phyloP scores from a whole-genome alignment of 768 basidiomycete species.

The Lyophyllum semitale region DNA sequence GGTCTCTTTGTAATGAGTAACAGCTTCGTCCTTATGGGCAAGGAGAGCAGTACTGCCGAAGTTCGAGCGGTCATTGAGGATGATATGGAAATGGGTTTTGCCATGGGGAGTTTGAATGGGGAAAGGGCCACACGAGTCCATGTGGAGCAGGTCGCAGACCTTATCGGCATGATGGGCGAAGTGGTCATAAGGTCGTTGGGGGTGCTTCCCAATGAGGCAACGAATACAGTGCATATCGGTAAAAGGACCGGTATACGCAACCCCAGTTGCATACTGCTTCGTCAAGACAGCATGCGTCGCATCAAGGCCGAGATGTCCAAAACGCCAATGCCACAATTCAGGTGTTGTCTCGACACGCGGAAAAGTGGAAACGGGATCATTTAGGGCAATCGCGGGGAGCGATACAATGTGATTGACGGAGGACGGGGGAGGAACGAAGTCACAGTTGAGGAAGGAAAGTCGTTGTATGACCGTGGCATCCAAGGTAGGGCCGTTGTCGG shows the following conservation, averaged over 20 bases:
- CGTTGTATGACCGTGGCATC: not conserved
- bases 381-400: not conserved
- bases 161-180: not conserved
- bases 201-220: constrained; percentile 26
- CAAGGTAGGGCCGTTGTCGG: not conserved
- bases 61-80: constrained; percentile 22
- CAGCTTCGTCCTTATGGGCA: constrained; percentile 5
- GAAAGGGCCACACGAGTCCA: constrained; percentile 26
- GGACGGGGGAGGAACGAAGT: constrained; percentile 1
- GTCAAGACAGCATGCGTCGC: constrained; percentile 18
- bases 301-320: constrained; percentile 24
- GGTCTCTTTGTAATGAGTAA: not conserved
- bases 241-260: constrained; percentile 6
- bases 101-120: constrained; percentile 13
- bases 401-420: not conserved
- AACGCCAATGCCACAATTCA: constrained; percentile 23
- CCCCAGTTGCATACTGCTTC: constrained; percentile 14
- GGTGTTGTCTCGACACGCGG: not conserved
- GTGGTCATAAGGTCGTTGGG: constrained; percentile 16
- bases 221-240: constrained; percentile 12
- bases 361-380: not conserved
- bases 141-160: constrained; percentile 25
- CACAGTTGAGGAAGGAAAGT: not conserved
- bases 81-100: constrained; percentile 7
- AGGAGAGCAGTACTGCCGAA: constrained; percentile 13